Base-by-base conservation (phyloP, 306 rosid genomes). In the Glycine latifolia region DNA sequence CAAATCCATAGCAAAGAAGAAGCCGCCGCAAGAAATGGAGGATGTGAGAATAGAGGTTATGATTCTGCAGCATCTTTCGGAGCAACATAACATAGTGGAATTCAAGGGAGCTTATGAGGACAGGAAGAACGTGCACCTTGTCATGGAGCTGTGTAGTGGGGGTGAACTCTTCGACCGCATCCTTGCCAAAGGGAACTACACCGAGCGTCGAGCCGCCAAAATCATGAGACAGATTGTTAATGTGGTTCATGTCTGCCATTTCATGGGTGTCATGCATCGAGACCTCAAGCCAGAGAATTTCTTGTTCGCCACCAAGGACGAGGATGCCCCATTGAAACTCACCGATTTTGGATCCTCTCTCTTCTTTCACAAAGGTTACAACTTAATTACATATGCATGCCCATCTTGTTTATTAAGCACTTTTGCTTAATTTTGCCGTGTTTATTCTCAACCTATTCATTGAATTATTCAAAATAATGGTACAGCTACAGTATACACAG, bases 231-330 rank as follows among this genome's bases (percentile, higher is more conserved):
- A 93, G 91, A 87, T 93, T 65, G 67, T 90, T 70, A 90, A 80
- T 69, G 92, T 81, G 10, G 92, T 93, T 69, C 91, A 93, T 5
- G 94, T 80, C 0, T 93, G 97, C 61, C 97, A 93, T 47, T 90
- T 89, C 71, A 91, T 93, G 97, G 97, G 97, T 3, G 90, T 91
- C 0, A 87, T 93, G 86, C 97, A 91, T 70, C 66, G 97, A 12
- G 97, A 93, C 80, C 56, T 93, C 79, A 90, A 87, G 89, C 94
- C 93, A 0, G 97, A 93, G 87, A 90, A 91, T 73, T 86, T 93
- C 73, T 83, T 93, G 84, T 48, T 91, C 77, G 79, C 73, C 11
- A 81, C 63, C 52, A 67, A 56, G 35, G 84, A 87, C 1, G 70
- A 50, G 1, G 11, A 80, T 3, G 76, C 98, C 4, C 67, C 87